These are phyloP conservation scores for Lipomyces anomalus DNA, from an alignment of 805 yeast species.

Conservation along the genomic window DNA sequence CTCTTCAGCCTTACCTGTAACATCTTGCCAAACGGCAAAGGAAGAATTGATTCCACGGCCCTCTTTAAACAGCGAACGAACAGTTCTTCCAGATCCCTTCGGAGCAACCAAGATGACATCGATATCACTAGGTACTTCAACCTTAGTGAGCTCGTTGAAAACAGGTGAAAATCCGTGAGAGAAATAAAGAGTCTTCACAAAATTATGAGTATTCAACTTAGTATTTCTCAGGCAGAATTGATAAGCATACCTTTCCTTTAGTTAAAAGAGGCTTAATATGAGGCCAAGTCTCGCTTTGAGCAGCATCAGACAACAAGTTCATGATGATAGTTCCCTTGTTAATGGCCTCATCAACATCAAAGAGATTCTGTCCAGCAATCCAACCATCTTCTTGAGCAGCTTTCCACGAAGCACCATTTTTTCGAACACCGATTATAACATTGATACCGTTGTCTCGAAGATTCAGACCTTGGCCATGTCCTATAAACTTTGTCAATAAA, in stretches of 20 bases:
- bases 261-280: slow-evolving; percentile 83
- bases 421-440: slow-evolving; percentile 97
- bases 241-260: too few relatives aligned
- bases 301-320: slow-evolving; percentile 98
- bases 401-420: slow-evolving; percentile 99
- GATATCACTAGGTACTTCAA: slow-evolving; percentile 88
- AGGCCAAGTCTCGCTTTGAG: slow-evolving; percentile 98
- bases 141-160: slow-evolving; percentile 94
- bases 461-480: slow-evolving; percentile 98
- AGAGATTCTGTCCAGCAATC: slow-evolving; percentile 99
- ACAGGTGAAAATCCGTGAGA: slow-evolving; percentile 99
- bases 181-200: slow-evolving; percentile 97
- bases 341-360: slow-evolving; percentile 92
- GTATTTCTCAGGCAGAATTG: too few relatives aligned
- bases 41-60: slow-evolving; percentile 99
- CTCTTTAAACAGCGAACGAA: slow-evolving; percentile 97
- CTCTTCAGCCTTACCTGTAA: slow-evolving; percentile 98
- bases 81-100: slow-evolving; percentile 99
- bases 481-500: slow-evolving; percentile 3
- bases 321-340: slow-evolving; percentile 85
- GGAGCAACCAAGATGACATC: slow-evolving; percentile 99
- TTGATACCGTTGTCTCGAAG: slow-evolving; percentile 98
- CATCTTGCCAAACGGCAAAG: slow-evolving; percentile 99
- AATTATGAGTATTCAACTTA: too few relatives aligned
- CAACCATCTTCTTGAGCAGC: slow-evolving; percentile 99